Evolutionary conservation across 139 green algal genomes (phyloP).

Genomic region (Pycnococcus provasolii): DNA sequence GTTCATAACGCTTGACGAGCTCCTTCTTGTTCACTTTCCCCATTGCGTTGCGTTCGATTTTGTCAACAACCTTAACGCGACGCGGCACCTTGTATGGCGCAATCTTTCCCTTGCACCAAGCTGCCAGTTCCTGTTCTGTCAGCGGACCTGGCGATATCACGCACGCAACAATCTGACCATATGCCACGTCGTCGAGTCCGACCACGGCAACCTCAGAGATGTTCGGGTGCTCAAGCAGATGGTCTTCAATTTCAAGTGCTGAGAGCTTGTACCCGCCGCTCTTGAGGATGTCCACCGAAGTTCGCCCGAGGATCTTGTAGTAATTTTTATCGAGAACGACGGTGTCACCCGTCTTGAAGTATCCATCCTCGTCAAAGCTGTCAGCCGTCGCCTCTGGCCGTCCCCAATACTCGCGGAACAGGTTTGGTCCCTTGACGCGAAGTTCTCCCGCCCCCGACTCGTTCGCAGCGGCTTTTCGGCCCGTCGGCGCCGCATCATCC

Average conservation of each 20-base stretch:
- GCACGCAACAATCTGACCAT: conserved; percentile 60
- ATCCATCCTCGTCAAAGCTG: conserved; percentile 71
- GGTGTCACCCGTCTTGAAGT: conserved; percentile 68
- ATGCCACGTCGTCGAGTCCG: conserved; percentile 58
- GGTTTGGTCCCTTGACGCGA: conserved; percentile 45
- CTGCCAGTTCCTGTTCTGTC: neutral
- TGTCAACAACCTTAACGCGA: conserved; percentile 38
- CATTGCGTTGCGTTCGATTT: conserved; percentile 86
- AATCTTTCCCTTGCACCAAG: conserved; percentile 41
- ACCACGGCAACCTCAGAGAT: conserved; percentile 72
- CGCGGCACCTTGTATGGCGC: conserved; percentile 59
- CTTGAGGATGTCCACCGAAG: conserved; percentile 92
- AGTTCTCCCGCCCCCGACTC: conserved; percentile 46
- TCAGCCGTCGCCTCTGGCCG: conserved; percentile 55
- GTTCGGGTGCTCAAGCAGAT: conserved; percentile 55
- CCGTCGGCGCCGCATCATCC: neutral
- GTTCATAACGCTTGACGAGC: conserved; percentile 29
- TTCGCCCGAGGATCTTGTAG: conserved; percentile 71
- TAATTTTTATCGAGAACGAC: conserved; percentile 30
- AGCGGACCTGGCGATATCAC: conserved; percentile 27
- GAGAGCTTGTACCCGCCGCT: conserved; percentile 71
- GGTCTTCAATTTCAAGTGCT: conserved; percentile 67
- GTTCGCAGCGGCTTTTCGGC: neutral
- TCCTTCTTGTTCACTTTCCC: conserved; percentile 92
- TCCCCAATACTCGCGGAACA: conserved; percentile 85